These are phyloP conservation scores for Bipolaris zeicola DNA, from an alignment of 2,329 filamentous ascomycete species.

Conservation along the genomic window DNA sequence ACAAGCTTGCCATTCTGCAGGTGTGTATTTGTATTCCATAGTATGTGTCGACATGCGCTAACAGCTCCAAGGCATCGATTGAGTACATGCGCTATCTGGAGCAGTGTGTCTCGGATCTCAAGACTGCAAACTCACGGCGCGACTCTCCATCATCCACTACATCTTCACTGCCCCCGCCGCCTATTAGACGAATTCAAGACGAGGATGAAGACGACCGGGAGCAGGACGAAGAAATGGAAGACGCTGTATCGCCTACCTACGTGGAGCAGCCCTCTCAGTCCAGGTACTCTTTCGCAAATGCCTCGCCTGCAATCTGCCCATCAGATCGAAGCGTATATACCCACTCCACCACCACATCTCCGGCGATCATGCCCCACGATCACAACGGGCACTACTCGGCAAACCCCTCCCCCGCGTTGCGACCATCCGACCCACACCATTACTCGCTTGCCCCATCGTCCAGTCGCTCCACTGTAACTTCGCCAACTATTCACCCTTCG, in stretches of 20 bases:
- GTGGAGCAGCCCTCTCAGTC: conserved; percentile 18
- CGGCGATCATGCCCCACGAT: conserved; percentile 48
- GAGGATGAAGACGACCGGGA: conserved; percentile 56
- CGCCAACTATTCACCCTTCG: conserved; percentile 44
- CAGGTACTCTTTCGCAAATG: conserved; percentile 34
- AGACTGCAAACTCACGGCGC: conserved; percentile 51
- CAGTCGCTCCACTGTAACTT: conserved; percentile 43
- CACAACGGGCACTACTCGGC: conserved; percentile 53
- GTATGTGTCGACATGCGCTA: not conserved
- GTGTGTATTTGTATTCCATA: conserved; percentile 53
- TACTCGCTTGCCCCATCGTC: conserved; percentile 52
- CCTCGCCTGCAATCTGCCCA: conserved; percentile 45
- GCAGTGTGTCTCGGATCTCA: conserved; percentile 81
- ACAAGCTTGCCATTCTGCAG: conserved; percentile 94
- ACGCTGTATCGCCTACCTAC: conserved; percentile 41
- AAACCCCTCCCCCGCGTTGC: conserved; percentile 48
- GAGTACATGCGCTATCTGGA: conserved; percentile 96
- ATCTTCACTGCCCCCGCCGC: conserved; percentile 34
- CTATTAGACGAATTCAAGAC: conserved; percentile 23
- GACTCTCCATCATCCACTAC: conserved; percentile 33
- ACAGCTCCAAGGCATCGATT: conserved; percentile 75
- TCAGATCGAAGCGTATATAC: conserved; percentile 45
- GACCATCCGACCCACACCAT: conserved; percentile 55
- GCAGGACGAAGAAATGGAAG: conserved; percentile 54
- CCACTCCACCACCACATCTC: conserved; percentile 49